Conservation (phyloP, 805 yeast species). For the Yamadazyma scolyti region DNA sequence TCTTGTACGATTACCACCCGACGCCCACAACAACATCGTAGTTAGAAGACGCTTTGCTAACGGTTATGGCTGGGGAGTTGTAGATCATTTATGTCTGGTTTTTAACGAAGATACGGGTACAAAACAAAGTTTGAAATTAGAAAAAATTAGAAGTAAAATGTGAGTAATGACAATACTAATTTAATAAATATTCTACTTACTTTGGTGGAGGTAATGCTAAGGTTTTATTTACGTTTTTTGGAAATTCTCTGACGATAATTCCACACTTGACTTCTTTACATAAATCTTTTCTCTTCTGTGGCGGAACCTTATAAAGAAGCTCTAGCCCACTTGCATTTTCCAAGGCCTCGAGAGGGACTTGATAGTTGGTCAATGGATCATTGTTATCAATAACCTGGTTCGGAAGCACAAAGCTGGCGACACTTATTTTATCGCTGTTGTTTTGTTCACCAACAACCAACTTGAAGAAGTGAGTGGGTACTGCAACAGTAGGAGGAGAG, state of each 20-base stretch:
- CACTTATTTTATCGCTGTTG: conserved; percentile 48
- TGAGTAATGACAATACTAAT: conserved; percentile 2
- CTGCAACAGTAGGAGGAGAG: conserved; percentile 93
- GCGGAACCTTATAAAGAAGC: conserved; percentile 67
- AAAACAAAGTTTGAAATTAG: not conserved
- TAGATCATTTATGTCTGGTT: conserved; percentile 34
- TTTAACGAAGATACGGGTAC: conserved; percentile 7
- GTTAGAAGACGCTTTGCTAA: conserved; percentile 42
- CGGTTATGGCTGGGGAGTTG: conserved; percentile 47
- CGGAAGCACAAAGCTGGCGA: conserved; percentile 93
- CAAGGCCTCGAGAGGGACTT: conserved; percentile 85
- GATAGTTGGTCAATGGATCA: conserved; percentile 68
- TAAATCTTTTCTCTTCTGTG: conserved; percentile 51
- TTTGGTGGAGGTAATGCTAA: conserved; percentile 12
- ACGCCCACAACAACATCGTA: conserved; percentile 43
- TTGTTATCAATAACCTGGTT: conserved; percentile 74
- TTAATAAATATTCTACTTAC: not conserved
- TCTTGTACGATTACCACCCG: conserved; percentile 41
- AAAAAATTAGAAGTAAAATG: conserved; percentile 10
- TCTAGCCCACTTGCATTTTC: conserved; percentile 86
- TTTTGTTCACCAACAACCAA: conserved; percentile 75
- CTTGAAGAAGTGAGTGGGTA: conserved; percentile 96
- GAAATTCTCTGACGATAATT: conserved; percentile 78
- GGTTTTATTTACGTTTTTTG: conserved; percentile 32
- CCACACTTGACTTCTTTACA: conserved; percentile 81